These are phyloP conservation scores for Lecanicillium sp. DNA, from an alignment of 2,329 filamentous ascomycete species.

Conservation along the genomic window DNA sequence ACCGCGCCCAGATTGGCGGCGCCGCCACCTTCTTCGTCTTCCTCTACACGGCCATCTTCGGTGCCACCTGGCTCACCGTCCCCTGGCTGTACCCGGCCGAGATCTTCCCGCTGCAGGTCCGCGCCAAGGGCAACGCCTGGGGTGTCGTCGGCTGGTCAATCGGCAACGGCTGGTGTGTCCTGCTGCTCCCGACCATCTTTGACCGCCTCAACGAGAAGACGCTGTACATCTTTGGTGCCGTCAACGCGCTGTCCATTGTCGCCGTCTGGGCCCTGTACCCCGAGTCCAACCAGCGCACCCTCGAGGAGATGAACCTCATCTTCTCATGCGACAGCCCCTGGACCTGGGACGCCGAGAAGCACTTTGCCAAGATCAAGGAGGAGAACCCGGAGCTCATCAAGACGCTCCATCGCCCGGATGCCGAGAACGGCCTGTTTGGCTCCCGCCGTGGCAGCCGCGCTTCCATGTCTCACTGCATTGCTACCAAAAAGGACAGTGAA, in stretches of 20 bases:
- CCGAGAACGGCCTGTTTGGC: conserved; percentile 13
- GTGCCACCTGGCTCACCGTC: conserved; percentile 42
- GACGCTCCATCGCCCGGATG: conserved; percentile 11
- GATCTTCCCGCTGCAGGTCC: conserved; percentile 63
- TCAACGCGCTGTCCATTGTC: conserved; percentile 57
- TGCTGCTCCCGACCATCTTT: conserved; percentile 55
- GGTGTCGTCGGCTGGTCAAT: conserved; percentile 71
- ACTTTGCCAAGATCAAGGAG: conserved; percentile 53
- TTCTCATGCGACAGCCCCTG: conserved; percentile 61
- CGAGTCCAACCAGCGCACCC: conserved; percentile 64
- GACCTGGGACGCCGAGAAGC: conserved; percentile 64
- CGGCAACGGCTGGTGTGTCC: conserved; percentile 56
- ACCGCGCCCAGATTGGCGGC: conserved; percentile 45
- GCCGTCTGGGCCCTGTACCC: conserved; percentile 70
- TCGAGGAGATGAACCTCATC: conserved; percentile 69
- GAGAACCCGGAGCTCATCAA: conserved; percentile 43
- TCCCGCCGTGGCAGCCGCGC: conserved; percentile 5
- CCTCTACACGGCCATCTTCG: conserved; percentile 35
- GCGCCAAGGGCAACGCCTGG: conserved; percentile 69
- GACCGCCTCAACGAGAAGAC: conserved; percentile 60
- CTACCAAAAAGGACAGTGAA: neutral
- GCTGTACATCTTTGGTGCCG: conserved; percentile 64
- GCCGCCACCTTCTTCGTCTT: conserved; percentile 67
- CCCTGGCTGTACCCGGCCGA: conserved; percentile 62
- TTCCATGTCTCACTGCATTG: neutral